Percentiles rank a stretch among this genome's conserved stretches.
These are phyloP conservation scores for Neurospora sp. DNA, from an alignment of 2,329 filamentous ascomycete species.

Conservation along the genomic window DNA sequence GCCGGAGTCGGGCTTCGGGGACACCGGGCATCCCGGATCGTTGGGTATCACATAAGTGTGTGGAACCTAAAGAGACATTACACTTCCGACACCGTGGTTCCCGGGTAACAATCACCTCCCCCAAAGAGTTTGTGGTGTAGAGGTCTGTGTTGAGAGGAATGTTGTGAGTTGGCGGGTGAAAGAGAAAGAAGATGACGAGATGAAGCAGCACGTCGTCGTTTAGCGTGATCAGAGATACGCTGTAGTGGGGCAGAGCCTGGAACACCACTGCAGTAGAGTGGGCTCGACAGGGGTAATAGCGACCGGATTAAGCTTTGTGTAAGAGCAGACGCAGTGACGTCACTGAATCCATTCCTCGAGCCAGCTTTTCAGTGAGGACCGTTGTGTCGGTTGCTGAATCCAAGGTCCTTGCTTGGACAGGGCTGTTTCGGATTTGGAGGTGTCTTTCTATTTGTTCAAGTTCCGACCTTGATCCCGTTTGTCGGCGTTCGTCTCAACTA, in stretches of 20 bases:
- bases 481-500: background rate
- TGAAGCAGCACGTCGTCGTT: background rate
- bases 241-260: background rate
- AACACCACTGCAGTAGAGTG: background rate
- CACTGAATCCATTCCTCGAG: background rate
- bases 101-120: background rate
- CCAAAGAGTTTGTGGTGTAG: background rate
- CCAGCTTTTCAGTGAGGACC: background rate
- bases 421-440: background rate
- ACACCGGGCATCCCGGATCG: background rate
- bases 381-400: background rate
- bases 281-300: background rate
- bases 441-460: background rate
- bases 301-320: background rate
- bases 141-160: background rate
- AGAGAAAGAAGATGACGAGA: background rate
- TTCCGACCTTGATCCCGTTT: background rate
- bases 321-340: background rate
- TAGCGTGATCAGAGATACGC: background rate
- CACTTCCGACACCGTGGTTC: no score
- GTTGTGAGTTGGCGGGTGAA: background rate
- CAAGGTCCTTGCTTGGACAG: background rate
- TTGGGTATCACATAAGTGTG: background rate
- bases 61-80: background rate
- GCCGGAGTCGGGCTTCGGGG: background rate